A percentile compares a stretch with the other conserved stretches of the same genome.
phyloP scores from a whole-genome alignment of 1,139 yeast species.

The Meyerozyma sp. region DNA sequence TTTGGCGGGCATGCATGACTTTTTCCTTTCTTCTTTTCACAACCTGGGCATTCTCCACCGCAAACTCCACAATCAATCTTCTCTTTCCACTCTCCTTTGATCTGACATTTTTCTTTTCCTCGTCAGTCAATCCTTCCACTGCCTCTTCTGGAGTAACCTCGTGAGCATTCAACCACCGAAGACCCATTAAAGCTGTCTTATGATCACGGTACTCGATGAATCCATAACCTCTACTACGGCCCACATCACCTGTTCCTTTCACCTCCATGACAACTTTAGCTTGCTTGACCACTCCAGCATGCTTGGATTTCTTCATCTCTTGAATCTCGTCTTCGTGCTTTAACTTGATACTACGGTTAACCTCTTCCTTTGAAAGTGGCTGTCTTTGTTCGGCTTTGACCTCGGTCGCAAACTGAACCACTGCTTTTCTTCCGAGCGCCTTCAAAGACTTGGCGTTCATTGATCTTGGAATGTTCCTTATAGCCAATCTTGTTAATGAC shows the following conservation, averaged over 20 bases:
- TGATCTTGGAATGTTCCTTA: constrained; percentile 89
- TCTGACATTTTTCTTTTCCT: constrained; percentile 52
- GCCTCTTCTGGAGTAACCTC: constrained; percentile 70
- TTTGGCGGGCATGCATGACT: constrained; percentile 42
- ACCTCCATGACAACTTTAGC: constrained; percentile 91
- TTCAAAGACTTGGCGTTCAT: constrained; percentile 85
- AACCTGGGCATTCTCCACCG: constrained; percentile 90
- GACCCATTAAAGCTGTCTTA: constrained; percentile 89
- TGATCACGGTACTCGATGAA: constrained; percentile 92
- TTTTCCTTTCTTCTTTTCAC: constrained; percentile 84
- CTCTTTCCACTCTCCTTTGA: constrained; percentile 57
- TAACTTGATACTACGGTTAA: constrained; percentile 67
- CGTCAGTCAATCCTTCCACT: constrained; percentile 65
- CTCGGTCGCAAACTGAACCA: constrained; percentile 92
- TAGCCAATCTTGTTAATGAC: constrained; percentile 88
- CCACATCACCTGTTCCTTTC: constrained; percentile 79
- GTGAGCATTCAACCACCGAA: constrained; percentile 96
- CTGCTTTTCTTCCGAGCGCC: constrained; percentile 90
- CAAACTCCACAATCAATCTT: constrained; percentile 88
- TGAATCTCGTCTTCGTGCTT: constrained; percentile 46
- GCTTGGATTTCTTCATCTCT: constrained; percentile 58
- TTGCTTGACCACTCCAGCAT: constrained; percentile 87
- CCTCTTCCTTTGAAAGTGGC: constrained; percentile 85
- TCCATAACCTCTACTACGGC: constrained; percentile 96
- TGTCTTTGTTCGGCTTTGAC: constrained; percentile 73